These are phyloP conservation scores for Ilex aquifolium DNA, from an alignment of 257 asterid genomes.

Conservation along the genomic window DNA sequence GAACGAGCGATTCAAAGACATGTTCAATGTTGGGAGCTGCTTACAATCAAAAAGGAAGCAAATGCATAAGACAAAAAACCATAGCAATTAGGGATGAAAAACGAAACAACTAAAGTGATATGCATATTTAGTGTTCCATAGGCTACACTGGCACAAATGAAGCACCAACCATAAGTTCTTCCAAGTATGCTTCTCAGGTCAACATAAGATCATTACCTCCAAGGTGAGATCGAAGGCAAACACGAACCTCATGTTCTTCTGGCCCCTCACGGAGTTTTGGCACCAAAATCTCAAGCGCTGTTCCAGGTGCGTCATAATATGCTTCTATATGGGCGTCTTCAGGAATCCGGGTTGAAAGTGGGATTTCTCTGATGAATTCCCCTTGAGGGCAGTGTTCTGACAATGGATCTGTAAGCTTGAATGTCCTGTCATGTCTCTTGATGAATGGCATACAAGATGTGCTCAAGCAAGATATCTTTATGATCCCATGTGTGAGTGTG, in stretches of 20 bases:
- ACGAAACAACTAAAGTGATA: conserved; percentile 3
- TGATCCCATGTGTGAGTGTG: conserved; percentile 35
- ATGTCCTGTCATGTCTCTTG: conserved; percentile 39
- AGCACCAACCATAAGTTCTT: conserved; percentile 6
- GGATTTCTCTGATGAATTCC: conserved; percentile 43
- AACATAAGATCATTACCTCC: conserved; percentile 39
- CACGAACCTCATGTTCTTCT: conserved; percentile 46
- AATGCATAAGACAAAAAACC: conserved; percentile 14
- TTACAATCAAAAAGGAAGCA: conserved; percentile 13
- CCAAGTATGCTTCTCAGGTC: conserved; percentile 15
- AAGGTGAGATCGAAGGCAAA: conserved; percentile 44
- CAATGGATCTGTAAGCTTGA: conserved; percentile 33
- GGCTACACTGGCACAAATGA: conserved; percentile 4
- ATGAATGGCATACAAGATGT: conserved; percentile 31
- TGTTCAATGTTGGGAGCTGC: conserved; percentile 8
- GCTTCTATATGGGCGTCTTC: conserved; percentile 51
- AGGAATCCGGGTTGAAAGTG: conserved; percentile 39
- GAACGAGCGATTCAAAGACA: conserved; percentile 4
- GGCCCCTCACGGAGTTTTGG: conserved; percentile 39
- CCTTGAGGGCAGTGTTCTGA: conserved; percentile 53
- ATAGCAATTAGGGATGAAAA: no score
- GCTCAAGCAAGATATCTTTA: conserved; percentile 35
- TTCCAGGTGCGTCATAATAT: conserved; percentile 32
- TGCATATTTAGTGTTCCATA: conserved; percentile 4
- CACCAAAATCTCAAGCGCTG: conserved; percentile 39